Base-by-base conservation (phyloP, 345 rosid genomes). In the Hibiscus mutabilis region DNA sequence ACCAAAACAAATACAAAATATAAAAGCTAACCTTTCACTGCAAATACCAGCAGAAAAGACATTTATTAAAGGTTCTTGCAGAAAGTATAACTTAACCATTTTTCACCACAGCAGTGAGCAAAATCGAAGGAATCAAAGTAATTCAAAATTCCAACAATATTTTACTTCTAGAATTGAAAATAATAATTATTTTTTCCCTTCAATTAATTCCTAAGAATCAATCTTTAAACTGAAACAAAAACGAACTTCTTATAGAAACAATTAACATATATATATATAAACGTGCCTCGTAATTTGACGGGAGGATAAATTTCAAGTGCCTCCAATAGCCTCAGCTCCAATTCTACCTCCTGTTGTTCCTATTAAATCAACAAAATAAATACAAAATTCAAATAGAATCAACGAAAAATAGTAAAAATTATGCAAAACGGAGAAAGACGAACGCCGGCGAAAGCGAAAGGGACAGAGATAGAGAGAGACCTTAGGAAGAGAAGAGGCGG, bases 301-400 rank as follows among this genome's bases (percentile, higher is more conserved):
- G 88, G 98, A 81, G 98, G 99, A 72, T 92, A 96, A 74, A 91
- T 86, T 78, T 88, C 96, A 53, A 96, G 90, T 62, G 97, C 99
- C 86, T 92, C 96, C 62, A 96, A 77, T 19, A 96, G 82, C 69
- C 85, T 87, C 5, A 92, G 90, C 91, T 96, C 99, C 88, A 96
- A 83, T 81, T 92, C 98, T 51, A 89, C 91, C 89, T 95, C 89
- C 59, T 91, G 88, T 71, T 92, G 94, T 84, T 92, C 98, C 99
- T 92, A 69, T 64, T 78, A 62, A 62, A 76, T 35, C 25, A 24
- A 64, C 59, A 15, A 19, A 27, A 14, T 13, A 10, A 40, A 64
- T 14, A 15, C 6, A 49, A 51, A 53, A 19, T 55, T 16, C 4
- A 46, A 72, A 13, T 7, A 16, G 18, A 10, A 61, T 18, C 0